These are phyloP conservation scores for Xerophyta viscosa DNA, from an alignment of 106 monocot genomes.

Conservation along the genomic window DNA sequence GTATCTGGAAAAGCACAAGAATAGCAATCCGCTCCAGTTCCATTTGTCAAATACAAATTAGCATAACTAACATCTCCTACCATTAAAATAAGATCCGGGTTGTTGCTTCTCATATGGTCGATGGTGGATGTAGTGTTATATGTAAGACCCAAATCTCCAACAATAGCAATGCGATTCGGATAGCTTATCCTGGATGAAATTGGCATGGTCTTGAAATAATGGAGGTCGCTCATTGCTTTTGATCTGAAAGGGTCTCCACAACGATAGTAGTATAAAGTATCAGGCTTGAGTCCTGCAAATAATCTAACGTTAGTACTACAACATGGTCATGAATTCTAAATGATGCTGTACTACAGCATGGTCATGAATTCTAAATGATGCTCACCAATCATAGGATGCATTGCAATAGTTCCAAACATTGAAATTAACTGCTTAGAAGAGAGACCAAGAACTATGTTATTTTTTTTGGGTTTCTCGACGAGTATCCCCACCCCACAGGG, in stretches of 20 bases:
- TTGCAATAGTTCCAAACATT: too few species aligned
- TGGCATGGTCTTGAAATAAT: slow-evolving; percentile 73
- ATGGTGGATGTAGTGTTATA: slow-evolving; percentile 79
- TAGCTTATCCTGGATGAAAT: slow-evolving; percentile 40
- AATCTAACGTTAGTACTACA: too few species aligned
- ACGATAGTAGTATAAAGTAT: slow-evolving; percentile 54
- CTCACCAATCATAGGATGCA: too few species aligned
- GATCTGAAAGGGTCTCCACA: slow-evolving; percentile 75
- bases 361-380: too few species aligned
- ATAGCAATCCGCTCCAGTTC: slow-evolving; percentile 81
- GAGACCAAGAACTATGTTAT: too few species aligned
- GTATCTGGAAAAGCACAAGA: slow-evolving; percentile 65
- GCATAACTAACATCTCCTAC: slow-evolving; percentile 85
- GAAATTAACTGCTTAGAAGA: too few species aligned
- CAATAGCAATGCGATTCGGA: slow-evolving; percentile 59
- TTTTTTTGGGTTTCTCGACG: too few species aligned
- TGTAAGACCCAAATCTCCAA: slow-evolving; percentile 87
- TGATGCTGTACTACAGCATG: too few species aligned
- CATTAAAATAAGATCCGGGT: slow-evolving; percentile 70
- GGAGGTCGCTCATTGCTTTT: slow-evolving; percentile 46
- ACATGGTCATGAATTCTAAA: too few species aligned
- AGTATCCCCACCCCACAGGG: too few species aligned
- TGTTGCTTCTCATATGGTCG: slow-evolving; percentile 58
- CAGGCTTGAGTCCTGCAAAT: slow-evolving; percentile 48
- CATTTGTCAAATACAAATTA: slow-evolving; percentile 84